Conservation (phyloP, 176 grass and related monocot genomes). For the Aechmea fasciata region DNA sequence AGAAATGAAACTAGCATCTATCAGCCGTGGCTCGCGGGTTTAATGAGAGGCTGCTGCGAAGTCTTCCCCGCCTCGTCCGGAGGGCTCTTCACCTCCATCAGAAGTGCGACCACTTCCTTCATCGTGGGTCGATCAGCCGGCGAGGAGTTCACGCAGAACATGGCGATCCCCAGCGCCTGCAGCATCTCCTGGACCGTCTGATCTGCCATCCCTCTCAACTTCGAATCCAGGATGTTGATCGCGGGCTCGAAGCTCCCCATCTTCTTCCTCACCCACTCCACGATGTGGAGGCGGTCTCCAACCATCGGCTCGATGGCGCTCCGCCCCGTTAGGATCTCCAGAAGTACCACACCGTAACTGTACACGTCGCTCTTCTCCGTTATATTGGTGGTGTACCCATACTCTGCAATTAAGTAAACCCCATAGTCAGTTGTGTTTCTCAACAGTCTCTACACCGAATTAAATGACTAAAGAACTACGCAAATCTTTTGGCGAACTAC, state of each 20-base stretch:
- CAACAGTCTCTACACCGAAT: too few species aligned
- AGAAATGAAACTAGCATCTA: not conserved
- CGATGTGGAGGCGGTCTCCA: slow-evolving; percentile 65
- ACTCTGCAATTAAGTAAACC: slow-evolving; percentile 37
- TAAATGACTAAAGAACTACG: too few species aligned
- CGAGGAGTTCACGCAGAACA: slow-evolving; percentile 80
- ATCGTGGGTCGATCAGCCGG: slow-evolving; percentile 76
- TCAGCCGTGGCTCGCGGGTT: slow-evolving; percentile 28
- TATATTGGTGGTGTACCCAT: slow-evolving; percentile 79
- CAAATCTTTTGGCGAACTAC: too few species aligned
- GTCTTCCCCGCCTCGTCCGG: slow-evolving; percentile 87
- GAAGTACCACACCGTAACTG: slow-evolving; percentile 84
- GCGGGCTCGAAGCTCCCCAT: slow-evolving; percentile 90
- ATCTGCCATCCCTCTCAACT: slow-evolving; percentile 70
- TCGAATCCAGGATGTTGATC: slow-evolving; percentile 64
- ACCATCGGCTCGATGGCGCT: slow-evolving; percentile 53
- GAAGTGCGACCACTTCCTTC: slow-evolving; percentile 89
- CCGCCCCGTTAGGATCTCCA: slow-evolving; percentile 81
- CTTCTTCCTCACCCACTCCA: slow-evolving; percentile 95
- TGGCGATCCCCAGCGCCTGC: slow-evolving; percentile 75
- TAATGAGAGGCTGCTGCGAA: slow-evolving; percentile 76
- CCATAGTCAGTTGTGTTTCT: too few species aligned
- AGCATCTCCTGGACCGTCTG: slow-evolving; percentile 95
- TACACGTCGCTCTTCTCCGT: slow-evolving; percentile 96
- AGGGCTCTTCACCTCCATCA: slow-evolving; percentile 94